Evolutionary conservation across 2,329 filamentous ascomycete genomes (phyloP).

Genomic region (Neopestalotiopsis sp.): DNA sequence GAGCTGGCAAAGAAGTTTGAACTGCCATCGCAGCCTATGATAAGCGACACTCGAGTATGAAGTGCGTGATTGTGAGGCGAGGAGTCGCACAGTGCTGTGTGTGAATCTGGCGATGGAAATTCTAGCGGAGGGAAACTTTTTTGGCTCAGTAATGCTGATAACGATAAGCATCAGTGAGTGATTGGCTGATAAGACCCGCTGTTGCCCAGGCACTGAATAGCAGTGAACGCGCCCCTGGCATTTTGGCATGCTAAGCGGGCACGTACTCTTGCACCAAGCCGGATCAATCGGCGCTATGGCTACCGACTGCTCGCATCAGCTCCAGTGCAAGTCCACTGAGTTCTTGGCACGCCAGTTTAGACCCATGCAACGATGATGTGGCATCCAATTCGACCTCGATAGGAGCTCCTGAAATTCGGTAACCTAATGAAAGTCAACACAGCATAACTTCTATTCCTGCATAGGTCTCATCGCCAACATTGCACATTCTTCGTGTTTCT

Average conservation of each 20-base stretch:
- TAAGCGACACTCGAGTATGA: neutral
- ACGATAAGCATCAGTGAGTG: constrained; percentile 15
- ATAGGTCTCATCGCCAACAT: neutral
- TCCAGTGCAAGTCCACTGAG: neutral
- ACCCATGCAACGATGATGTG: constrained; percentile 16
- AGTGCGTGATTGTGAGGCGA: neutral
- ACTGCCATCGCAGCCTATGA: constrained; percentile 47
- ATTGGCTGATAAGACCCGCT: neutral
- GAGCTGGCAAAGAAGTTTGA: constrained; percentile 52
- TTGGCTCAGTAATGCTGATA: constrained; percentile 14
- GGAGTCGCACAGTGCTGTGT: neutral
- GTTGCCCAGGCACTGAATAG: too few relatives aligned
- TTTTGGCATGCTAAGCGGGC: neutral
- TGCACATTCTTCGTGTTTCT: neutral
- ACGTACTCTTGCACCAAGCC: neutral
- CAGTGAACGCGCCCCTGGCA: too few relatives aligned
- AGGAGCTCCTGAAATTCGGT: constrained; percentile 1
- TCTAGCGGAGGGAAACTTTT: constrained; percentile 2
- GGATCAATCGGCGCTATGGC: constrained; percentile 13
- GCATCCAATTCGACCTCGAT: constrained; percentile 13
- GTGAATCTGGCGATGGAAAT: neutral
- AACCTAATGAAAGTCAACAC: neutral
- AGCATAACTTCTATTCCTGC: neutral
- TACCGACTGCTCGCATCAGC: neutral
- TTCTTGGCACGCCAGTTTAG: constrained; percentile 10